phyloP scores from a whole-genome alignment of 208 protist genomes.

The Leishmania tropica region DNA sequence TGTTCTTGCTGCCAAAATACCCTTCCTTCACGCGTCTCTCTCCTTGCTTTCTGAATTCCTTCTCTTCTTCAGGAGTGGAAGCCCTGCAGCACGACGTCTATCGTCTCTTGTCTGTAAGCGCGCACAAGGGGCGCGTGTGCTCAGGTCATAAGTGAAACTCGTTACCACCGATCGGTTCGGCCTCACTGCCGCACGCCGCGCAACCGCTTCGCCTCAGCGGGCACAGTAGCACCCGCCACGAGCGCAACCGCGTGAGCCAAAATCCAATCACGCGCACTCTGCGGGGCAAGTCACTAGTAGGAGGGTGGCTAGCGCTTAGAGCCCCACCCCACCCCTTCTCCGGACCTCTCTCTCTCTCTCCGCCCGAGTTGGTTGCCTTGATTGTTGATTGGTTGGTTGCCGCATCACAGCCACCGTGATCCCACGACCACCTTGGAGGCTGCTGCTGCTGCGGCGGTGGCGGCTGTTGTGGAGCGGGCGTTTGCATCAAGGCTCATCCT shows the following conservation, averaged over 20 bases:
- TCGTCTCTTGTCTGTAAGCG: too few species aligned
- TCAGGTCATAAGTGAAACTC: background rate
- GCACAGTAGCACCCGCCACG: background rate
- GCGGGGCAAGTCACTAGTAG: background rate
- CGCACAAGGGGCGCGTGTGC: background rate
- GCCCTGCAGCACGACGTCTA: background rate
- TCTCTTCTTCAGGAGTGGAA: background rate
- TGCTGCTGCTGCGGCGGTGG: too few species aligned
- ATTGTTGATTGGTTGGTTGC: background rate
- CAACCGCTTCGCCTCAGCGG: background rate
- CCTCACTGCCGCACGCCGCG: background rate
- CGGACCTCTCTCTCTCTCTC: background rate
- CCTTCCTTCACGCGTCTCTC: background rate
- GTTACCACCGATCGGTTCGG: background rate
- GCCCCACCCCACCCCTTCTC: too few species aligned
- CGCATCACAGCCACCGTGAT: background rate
- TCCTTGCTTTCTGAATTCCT: too few species aligned
- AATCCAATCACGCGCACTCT: background rate
- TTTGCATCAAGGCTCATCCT: too few species aligned
- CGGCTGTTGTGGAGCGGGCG: too few species aligned
- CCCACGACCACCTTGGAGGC: background rate
- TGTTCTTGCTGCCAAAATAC: background rate
- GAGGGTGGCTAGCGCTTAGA: background rate
- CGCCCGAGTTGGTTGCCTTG: background rate
- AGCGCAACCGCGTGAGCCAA: too few species aligned